Evolutionary conservation across 768 basidiomycete species (phyloP), one percentile per base, ranked within the genome.

Genomic region (Lactarius akahatsu): DNA sequence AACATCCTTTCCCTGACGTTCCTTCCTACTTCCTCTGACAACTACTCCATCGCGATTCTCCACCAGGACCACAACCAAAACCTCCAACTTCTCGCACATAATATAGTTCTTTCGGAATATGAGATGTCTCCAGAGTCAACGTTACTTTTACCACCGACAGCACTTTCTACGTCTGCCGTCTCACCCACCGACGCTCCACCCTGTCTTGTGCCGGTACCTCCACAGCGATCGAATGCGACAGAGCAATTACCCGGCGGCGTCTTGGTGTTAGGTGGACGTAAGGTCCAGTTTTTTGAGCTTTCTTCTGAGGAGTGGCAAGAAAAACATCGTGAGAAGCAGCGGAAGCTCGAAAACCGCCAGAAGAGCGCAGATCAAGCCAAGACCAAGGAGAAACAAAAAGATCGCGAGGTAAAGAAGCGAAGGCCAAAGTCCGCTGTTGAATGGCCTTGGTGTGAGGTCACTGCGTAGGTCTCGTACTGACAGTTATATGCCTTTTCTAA

Each of bases 381-480:
- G 65, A 85, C 85, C 1, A 82, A 77, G 66, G 78, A 81, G 62
- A 88, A 88, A 70, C 86, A 89, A 69, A 77, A 77, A 43, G 86
- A 85, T 66, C 76, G 81, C 58, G 86, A 86, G 65, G 77, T 73
- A 26, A 81, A 78, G 75, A 83, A 79, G 69, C 78, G 83, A 65
- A 91, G 85, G 66, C 76, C 86, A 0, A 81, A 78, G 43, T 85
- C 83, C 0, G 72, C 74, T 41, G 80, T 91, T 18, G 82, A 85
- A 16, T 92, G 91, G 92, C 90, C 90, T 9, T 92, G 89, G 86
- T 83, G 81, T 65, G 84, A 86, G 66, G 79, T 93, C 47, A 80
- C 85, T 67, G 85, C 88, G 91, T 93, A 73, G 70, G 86, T 77
- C 30, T 41, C 61, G 16, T 57, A 59, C 8, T 28, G 20, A 26